phyloP scores from a whole-genome alignment of 148 eudicot species.

The Drosera capensis region DNA sequence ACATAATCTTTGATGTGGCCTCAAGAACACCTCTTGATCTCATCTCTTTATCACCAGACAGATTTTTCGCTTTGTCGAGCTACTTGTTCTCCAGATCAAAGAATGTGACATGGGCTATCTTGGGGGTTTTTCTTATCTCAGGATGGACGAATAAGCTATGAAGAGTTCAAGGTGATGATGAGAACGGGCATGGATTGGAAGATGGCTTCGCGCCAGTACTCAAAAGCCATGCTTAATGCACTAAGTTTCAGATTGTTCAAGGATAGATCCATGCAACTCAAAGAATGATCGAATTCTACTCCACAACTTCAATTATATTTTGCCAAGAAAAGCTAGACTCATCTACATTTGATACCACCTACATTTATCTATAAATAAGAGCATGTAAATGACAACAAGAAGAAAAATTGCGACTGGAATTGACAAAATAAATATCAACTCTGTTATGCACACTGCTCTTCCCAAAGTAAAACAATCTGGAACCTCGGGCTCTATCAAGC shows the following conservation, averaged over 20 bases:
- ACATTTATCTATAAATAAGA: too few relatives aligned
- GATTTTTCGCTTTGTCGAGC: not conserved
- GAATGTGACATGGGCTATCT: not conserved
- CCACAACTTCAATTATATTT: too few relatives aligned
- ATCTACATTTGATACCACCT: too few relatives aligned
- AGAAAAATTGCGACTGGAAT: too few relatives aligned
- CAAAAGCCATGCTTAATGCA: slow-evolving; percentile 69
- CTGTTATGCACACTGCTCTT: too few relatives aligned
- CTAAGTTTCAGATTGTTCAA: slow-evolving; percentile 64
- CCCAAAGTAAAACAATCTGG: too few relatives aligned
- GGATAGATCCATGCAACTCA: slow-evolving; percentile 16
- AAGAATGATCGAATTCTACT: too few relatives aligned
- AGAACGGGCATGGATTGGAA: slow-evolving; percentile 77
- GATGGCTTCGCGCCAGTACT: slow-evolving; percentile 87
- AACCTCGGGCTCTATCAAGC: too few relatives aligned
- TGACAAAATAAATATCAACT: too few relatives aligned
- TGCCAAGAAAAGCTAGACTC: too few relatives aligned
- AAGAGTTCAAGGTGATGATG: slow-evolving; percentile 86
- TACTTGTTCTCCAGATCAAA: not conserved
- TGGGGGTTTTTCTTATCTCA: slow-evolving; percentile 5
- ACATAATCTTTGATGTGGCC: slow-evolving; percentile 66
- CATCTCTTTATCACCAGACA: not conserved
- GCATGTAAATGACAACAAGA: too few relatives aligned
- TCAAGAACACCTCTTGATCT: slow-evolving; percentile 5
- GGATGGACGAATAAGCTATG: slow-evolving; percentile 84